Conservation (phyloP, 768 basidiomycete species). For the Mycena belliarum region DNA sequence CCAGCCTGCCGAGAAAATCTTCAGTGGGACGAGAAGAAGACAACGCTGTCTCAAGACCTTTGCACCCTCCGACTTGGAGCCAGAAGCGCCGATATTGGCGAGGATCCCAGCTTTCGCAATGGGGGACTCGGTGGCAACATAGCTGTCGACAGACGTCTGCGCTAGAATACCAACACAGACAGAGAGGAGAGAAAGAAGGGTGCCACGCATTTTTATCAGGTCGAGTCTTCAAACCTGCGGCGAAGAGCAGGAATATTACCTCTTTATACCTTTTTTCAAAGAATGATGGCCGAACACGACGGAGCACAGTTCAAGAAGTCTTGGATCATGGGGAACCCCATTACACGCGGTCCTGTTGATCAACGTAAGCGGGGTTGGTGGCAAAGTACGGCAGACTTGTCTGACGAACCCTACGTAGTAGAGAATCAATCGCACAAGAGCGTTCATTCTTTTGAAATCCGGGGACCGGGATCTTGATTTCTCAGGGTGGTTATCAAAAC, state of each 20-base stretch:
- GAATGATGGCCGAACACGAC: background rate
- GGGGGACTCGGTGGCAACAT: slow-evolving; percentile 53
- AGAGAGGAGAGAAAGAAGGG: slow-evolving; percentile 30
- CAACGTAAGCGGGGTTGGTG: background rate
- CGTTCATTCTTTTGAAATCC: too few relatives aligned
- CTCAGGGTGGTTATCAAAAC: too few relatives aligned
- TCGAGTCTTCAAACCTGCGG: background rate
- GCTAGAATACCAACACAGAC: slow-evolving; percentile 28
- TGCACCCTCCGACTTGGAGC: slow-evolving; percentile 59
- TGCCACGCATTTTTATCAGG: slow-evolving; percentile 31
- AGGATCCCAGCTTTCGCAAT: slow-evolving; percentile 66
- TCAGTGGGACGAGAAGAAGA: background rate
- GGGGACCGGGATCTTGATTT: too few relatives aligned
- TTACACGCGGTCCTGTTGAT: slow-evolving; percentile 7
- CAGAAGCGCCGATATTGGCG: slow-evolving; percentile 69
- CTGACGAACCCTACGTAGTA: too few relatives aligned
- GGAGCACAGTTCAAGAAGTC: too few relatives aligned
- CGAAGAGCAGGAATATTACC: background rate
- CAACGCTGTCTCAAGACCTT: slow-evolving; percentile 35
- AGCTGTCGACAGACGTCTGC: slow-evolving; percentile 47
- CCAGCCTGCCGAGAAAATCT: slow-evolving; percentile 42
- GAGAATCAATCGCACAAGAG: too few relatives aligned
- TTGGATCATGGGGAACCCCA: too few relatives aligned
- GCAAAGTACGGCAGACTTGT: too few relatives aligned
- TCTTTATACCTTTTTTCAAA: background rate